Conservation (phyloP, 1,284 basidiomycete genomes). For the Heimioporus retisporus region DNA sequence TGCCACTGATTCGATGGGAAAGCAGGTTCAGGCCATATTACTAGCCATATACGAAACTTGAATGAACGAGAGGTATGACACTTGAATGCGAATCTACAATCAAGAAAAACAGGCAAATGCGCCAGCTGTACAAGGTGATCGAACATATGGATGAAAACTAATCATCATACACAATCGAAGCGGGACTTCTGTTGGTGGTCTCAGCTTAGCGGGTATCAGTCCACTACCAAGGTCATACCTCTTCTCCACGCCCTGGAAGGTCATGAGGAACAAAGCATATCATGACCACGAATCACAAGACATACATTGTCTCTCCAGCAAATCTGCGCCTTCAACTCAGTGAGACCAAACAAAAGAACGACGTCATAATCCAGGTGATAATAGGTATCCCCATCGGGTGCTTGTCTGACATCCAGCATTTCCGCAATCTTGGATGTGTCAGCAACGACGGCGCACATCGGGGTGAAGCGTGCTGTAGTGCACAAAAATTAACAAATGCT, state of each 20-base stretch:
- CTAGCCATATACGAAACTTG: too few relatives aligned
- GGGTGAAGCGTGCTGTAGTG: conserved; percentile 19
- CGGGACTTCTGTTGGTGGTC: neutral
- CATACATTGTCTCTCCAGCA: conserved; percentile 5
- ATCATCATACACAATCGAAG: neutral
- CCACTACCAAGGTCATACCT: conserved; percentile 17
- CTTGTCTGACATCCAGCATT: neutral
- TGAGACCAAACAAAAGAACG: conserved; percentile 29
- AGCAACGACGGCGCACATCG: conserved; percentile 17
- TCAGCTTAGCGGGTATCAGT: neutral
- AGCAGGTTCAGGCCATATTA: too few relatives aligned
- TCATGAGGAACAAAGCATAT: too few relatives aligned
- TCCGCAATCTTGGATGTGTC: conserved; percentile 17
- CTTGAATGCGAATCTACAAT: too few relatives aligned
- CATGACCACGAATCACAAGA: neutral
- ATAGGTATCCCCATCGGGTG: conserved; percentile 7
- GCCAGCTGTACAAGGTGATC: too few relatives aligned
- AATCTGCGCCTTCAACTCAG: conserved; percentile 30
- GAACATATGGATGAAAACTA: too few relatives aligned
- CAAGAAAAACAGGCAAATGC: too few relatives aligned
- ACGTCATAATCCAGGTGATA: conserved; percentile 12
- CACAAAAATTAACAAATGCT: neutral
- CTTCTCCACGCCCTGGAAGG: conserved; percentile 3
- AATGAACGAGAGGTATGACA: too few relatives aligned
- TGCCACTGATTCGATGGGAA: too few relatives aligned